These are phyloP conservation scores for Castanea crenata DNA, from an alignment of 306 rosid species.

Conservation along the genomic window DNA sequence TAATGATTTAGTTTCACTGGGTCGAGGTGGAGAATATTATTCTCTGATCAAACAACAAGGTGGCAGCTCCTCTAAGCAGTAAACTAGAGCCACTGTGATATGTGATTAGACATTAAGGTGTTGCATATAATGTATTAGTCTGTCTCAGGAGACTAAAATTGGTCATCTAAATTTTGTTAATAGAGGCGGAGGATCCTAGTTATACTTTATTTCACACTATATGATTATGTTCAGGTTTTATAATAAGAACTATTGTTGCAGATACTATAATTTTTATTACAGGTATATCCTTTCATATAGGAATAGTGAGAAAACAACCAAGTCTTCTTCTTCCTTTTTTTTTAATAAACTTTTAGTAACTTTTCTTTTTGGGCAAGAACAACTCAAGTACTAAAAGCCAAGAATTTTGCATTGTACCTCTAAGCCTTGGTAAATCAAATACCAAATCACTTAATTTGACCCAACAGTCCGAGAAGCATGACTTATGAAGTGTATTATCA, in stretches of 20 bases:
- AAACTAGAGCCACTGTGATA: neutral
- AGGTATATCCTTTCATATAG: too few species aligned
- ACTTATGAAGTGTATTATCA: too few species aligned
- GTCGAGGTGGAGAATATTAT: conserved; percentile 53
- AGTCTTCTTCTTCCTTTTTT: neutral
- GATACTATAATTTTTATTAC: neutral
- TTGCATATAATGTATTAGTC: neutral
- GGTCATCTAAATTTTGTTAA: neutral
- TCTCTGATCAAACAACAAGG: conserved; percentile 56
- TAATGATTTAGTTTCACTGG: conserved; percentile 59
- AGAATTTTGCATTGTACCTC: neutral
- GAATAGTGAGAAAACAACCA: neutral
- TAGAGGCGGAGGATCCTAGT: neutral
- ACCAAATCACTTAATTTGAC: too few species aligned
- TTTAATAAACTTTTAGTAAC: neutral
- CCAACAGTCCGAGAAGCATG: too few species aligned
- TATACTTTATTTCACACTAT: neutral
- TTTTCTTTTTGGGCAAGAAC: neutral
- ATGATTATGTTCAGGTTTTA: neutral
- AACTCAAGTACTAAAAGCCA: neutral
- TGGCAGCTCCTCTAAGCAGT: conserved; percentile 36
- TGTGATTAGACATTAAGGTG: neutral
- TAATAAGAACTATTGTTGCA: neutral
- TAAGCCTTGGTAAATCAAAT: neutral
- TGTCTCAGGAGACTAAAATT: neutral